Conservation (phyloP, 2,329 filamentous ascomycete species). For the Delphinella strobiligena region DNA sequence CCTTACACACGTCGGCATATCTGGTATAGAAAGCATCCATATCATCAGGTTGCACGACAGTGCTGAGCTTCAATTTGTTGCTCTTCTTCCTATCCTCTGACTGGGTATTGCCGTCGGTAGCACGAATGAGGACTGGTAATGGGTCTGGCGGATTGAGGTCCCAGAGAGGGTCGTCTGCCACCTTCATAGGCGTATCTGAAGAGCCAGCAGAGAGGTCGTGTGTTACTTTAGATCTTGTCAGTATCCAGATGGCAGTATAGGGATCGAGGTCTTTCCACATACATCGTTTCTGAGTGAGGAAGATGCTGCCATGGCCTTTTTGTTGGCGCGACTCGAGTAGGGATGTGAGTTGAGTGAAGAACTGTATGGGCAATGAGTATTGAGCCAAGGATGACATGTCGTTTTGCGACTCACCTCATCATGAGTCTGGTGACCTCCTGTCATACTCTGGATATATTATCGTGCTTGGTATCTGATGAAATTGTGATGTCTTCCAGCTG, state of each 20-base stretch:
- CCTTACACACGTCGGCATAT: conserved; percentile 87
- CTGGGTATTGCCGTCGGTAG: conserved; percentile 58
- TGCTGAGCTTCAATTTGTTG: conserved; percentile 67
- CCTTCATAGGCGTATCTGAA: conserved; percentile 22
- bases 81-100: conserved; percentile 38
- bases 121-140: conserved; percentile 67
- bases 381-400: too few relatives aligned
- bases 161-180: conserved; percentile 42
- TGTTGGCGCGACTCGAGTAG: conserved; percentile 57
- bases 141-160: conserved; percentile 49
- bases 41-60: conserved; percentile 63
- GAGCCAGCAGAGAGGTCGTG: conserved; percentile 28
- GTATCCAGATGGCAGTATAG: neutral
- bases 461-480: neutral
- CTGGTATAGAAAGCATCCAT: conserved; percentile 69
- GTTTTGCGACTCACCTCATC: conserved; percentile 40
- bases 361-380: conserved; percentile 39
- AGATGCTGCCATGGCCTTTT: conserved; percentile 61
- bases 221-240: conserved; percentile 20
- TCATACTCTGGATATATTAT: neutral
- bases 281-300: conserved; percentile 67
- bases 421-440: conserved; percentile 39
- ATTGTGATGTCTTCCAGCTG: too few relatives aligned
- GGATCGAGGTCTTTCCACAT: conserved; percentile 23
- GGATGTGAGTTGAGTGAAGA: conserved; percentile 56